Conservation (phyloP, 805 yeast species). For the Metschnikowia chrysomelidarum region DNA sequence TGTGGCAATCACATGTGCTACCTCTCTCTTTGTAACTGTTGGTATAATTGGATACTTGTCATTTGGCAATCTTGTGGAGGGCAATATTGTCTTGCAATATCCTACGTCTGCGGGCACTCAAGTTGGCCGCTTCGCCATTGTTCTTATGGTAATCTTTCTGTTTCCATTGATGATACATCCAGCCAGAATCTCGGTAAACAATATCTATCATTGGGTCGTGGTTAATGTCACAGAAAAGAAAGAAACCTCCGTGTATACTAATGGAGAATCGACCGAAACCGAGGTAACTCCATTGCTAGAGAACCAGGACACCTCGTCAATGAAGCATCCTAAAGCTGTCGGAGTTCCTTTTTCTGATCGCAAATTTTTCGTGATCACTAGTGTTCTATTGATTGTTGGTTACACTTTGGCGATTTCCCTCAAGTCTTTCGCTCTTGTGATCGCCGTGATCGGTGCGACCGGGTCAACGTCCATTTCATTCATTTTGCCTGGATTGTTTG, state of each 20-base stretch:
- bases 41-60: slow-evolving; percentile 82
- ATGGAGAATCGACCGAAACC: too few relatives aligned
- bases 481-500: slow-evolving; percentile 76
- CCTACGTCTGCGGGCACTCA: slow-evolving; percentile 60
- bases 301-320: slow-evolving; percentile 1
- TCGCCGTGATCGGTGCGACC: slow-evolving; percentile 77
- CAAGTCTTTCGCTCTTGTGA: slow-evolving; percentile 62
- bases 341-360: slow-evolving; percentile 47
- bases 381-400: slow-evolving; percentile 43
- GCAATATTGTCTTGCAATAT: slow-evolving; percentile 79
- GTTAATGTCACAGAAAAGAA: slow-evolving; percentile 9
- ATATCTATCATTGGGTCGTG: slow-evolving; percentile 55
- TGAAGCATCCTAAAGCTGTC: too few relatives aligned
- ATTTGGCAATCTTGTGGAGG: slow-evolving; percentile 64
- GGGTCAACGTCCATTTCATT: slow-evolving; percentile 80
- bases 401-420: slow-evolving; percentile 59
- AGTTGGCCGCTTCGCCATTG: slow-evolving; percentile 78
- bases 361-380: slow-evolving; percentile 50
- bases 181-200: slow-evolving; percentile 76
- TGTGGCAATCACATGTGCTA: slow-evolving; percentile 58
- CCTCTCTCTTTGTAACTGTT: slow-evolving; percentile 61
- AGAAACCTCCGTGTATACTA: too few relatives aligned
- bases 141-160: slow-evolving; percentile 75
- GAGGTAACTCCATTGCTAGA: neutral
- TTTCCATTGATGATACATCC: slow-evolving; percentile 92